Evolutionary conservation across 1,284 basidiomycete genomes (phyloP).

Genomic region (Melanopsichium pennsylvanicum): DNA sequence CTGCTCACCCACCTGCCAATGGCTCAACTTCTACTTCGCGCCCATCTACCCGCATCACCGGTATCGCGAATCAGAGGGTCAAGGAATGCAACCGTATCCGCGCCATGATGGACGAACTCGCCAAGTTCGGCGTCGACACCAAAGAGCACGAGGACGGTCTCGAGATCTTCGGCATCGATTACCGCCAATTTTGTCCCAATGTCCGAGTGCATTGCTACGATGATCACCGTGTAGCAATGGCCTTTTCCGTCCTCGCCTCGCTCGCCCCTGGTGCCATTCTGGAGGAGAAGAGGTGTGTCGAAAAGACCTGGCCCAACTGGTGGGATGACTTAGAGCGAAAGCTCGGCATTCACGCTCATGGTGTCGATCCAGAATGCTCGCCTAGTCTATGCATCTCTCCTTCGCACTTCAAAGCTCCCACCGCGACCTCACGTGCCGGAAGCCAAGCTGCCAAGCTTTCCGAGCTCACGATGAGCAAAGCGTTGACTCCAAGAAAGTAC

Average conservation of each 20-base stretch:
- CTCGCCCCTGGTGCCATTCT: conserved; percentile 78
- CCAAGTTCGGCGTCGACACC: conserved; percentile 92
- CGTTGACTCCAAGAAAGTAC: conserved; percentile 58
- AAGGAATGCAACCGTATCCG: conserved; percentile 97
- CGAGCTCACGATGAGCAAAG: conserved; percentile 23
- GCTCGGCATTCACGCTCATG: conserved; percentile 89
- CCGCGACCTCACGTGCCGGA: conserved; percentile 43
- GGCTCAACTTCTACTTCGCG: conserved; percentile 51
- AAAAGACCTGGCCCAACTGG: conserved; percentile 99
- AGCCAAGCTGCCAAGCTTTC: conserved; percentile 5
- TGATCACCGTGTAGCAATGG: conserved; percentile 98
- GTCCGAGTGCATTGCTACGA: conserved; percentile 93
- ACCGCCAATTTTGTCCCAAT: conserved; percentile 71
- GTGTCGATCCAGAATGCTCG: conserved; percentile 74
- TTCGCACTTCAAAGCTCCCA: conserved; percentile 55
- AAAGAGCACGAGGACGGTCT: conserved; percentile 93
- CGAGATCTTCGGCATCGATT: conserved; percentile 79
- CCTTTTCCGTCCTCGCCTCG: conserved; percentile 86
- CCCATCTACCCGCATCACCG: conserved; percentile 78
- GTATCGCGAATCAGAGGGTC: conserved; percentile 97
- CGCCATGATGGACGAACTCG: conserved; percentile 95
- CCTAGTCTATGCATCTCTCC: conserved; percentile 47
- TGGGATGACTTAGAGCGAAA: conserved; percentile 98
- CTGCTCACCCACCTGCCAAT: conserved; percentile 65
- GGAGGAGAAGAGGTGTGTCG: conserved; percentile 96